Evolutionary conservation across 768 basidiomycete species (phyloP), one percentile per base, ranked within the genome.

Genomic region (Termitomyces sp.): DNA sequence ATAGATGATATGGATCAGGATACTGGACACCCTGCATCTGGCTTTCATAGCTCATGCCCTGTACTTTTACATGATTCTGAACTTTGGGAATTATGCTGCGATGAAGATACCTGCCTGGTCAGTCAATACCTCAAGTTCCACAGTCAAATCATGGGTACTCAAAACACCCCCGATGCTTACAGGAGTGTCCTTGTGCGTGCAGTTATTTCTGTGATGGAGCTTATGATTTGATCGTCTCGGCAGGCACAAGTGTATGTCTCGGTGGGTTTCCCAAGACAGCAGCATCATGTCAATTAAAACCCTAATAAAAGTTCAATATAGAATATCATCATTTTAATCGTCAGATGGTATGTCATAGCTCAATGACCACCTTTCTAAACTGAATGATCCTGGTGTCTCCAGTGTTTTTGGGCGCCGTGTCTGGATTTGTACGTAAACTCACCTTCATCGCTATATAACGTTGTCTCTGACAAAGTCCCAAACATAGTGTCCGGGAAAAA

Each of bases 21-120:
- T 57, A n/a, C n/a, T 62, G 34, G 56, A 62, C 42, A 62, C 61
- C 0, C 0, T 52, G 12, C 61, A 62, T 7, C 7, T 47, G n/a
- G 57, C 38, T n/a, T 14, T 62, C 0, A 2, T 50, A 0, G 52
- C n/a, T 3, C 61, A 62, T 36, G n/a, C 6, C 36, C 14, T 62
- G 12, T 62, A 62, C 52, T 55, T 10, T 46, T 59, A 49, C 12
- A 29, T 53, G 25, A 15, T 59, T 11, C 8, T 25, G 8, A 43
- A 58, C 37, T 59, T 54, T 36, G 52, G 52, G 11, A 48, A 47
- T 15, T 20, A 42, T 10, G 3, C 15, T 31, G 49, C 15, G 29
- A 6, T 37, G 7, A 1, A 14, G 1, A 3, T 14, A 4, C 45
- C 36, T 7, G 4, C 49, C n/a, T 62, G 61, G 56, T 62, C 12